Conservation (phyloP, 257 asterid genomes). For the Solanum sejunctum region DNA sequence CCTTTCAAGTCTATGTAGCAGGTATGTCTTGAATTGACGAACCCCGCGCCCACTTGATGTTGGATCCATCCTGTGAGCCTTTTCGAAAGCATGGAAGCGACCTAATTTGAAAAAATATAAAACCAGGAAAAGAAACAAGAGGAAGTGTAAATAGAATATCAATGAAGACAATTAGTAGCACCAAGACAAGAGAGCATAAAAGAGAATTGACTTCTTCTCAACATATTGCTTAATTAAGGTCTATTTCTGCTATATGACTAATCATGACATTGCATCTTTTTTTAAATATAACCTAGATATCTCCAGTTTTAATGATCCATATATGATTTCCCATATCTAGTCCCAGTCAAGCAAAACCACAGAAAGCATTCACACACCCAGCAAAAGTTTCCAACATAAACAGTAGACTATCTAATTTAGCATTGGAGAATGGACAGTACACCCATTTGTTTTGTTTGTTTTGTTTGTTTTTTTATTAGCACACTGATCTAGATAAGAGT, state of each 20-base stretch:
- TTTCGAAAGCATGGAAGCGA: constrained; percentile 94
- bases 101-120: constrained; percentile 29
- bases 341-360: neutral
- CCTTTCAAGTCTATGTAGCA: constrained; percentile 72
- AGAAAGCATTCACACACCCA: neutral
- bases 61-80: constrained; percentile 83
- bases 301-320: neutral
- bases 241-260: neutral
- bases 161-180: neutral
- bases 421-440: neutral
- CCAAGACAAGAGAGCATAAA: neutral
- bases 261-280: neutral
- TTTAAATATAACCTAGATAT: neutral
- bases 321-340: neutral
- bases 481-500: neutral
- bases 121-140: neutral
- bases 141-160: neutral
- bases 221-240: neutral
- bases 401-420: neutral
- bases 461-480: no score
- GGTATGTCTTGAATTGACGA: constrained; percentile 92
- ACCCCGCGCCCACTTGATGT: constrained; percentile 89
- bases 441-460: neutral
- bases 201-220: neutral
- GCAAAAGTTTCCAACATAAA: neutral